Evolutionary conservation across 306 rosid genomes (phyloP), one percentile per base, ranked within the genome.

Genomic region (Prunus salicina): DNA sequence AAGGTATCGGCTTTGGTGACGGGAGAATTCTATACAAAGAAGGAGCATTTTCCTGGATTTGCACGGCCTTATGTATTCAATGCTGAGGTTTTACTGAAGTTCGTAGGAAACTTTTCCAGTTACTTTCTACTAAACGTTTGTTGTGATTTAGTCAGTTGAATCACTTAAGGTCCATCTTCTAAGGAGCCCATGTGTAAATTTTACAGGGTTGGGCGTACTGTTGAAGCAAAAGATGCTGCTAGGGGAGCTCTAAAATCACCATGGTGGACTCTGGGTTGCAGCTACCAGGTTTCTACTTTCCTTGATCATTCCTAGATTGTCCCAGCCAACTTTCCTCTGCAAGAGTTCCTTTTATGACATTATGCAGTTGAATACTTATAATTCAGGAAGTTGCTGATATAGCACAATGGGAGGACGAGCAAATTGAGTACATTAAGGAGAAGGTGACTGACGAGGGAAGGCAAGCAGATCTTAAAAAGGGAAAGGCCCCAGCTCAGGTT

Each of bases 211-310:
- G 96, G 97, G 52, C 96, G 95, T 46, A 84, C 81, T 15, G 73
- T 50, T 64, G 98, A 95, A 92, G 95, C 97, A 65, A 95, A 89
- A 82, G 97, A 95, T 75, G 98, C 97, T 69, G 97, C 96, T 46
- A 85, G 96, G 79, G 97, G 93, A 28, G 97, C 98, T 76, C 82
- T 94, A 82, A 92, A 89, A 74, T 90, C 97, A 70, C 96, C 96
- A 32, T 90, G 98, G 97, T 95, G 98, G 97, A 95, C 98, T 69
- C 82, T 95, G n/a, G 96, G 97, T 47, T 95, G 97, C 82, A 85
- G 75, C 72, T 92, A 94, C 74, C 74, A 84, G 84, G 98, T 89
- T 72, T 57, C 70, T 55, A 67, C 41, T 32, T 75, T 38, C 12
- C 15, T 64, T 80, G 30, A 34, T 71, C 27, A 32, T 76, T 81